Base-by-base conservation (phyloP, 2,329 filamentous ascomycete species). In the Geosmithia putterillii region DNA sequence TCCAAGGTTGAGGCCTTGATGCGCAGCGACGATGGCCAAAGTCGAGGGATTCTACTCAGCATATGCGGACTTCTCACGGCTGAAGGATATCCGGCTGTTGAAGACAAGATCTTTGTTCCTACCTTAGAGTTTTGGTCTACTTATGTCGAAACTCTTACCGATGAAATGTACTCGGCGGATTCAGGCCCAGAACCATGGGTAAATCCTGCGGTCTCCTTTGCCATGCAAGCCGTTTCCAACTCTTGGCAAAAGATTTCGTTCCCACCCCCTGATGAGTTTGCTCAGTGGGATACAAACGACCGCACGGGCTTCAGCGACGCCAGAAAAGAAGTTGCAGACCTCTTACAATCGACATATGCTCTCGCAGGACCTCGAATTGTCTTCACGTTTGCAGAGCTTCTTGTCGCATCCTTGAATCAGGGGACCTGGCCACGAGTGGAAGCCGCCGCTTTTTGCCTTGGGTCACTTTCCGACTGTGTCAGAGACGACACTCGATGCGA, bases 91-190 rank as follows among this genome's bases (percentile, higher is more conserved):
- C 76, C 83, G 1, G 79, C 81, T 2, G 74, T 74, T 4, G 84
- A 90, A 44, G 83, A 92, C 52, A 79, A 77, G 48, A 76, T 88
- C 10, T 88, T 86, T 44, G 74, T 84, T 1, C 75, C 79, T 1
- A 76, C 81, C 1, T 70, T 90, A 14, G 85, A 92, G 52, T 90
- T 92, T 56, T 92, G 86, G 86, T 81, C 76, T 17, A 80, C 76
- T 1, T 87, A 81, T 55, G 76, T 85, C 6, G 85, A 88, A 59
- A 74, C 76, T 12, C 69, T 79, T 66, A 74, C 70, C 46, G 83
- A 79, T 55, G 67, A 62, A 9, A 62, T 73, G 39, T 75, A 70
- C 47, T 70, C 71, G 1, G 67, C 68, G n/a, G 66, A 71, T 20
- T 61, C 62, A 4, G 56, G 60, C 4, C 60, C 65, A 5, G 60